A percentile compares a stretch with the other conserved stretches of the same genome.
Conservation (phyloP, 495 filamentous ascomycete species). For the Neurospora tetraspora region DNA sequence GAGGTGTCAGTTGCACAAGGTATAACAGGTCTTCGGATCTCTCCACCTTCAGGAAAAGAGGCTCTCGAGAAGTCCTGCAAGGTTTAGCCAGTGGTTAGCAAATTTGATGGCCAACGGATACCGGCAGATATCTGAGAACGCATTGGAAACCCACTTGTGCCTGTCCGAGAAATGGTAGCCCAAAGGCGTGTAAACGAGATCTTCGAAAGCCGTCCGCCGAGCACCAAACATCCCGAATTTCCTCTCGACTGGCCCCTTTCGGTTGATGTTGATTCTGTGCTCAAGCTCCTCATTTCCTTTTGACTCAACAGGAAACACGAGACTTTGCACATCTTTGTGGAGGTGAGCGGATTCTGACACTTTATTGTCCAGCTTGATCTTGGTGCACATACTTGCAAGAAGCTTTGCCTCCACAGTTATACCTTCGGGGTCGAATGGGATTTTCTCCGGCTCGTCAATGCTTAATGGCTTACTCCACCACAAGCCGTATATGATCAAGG, state of each 20-base stretch:
- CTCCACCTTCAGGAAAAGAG: neutral
- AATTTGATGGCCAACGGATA: neutral
- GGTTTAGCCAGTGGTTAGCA: neutral
- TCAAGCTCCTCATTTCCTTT: neutral
- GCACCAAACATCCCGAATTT: neutral
- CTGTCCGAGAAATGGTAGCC: neutral
- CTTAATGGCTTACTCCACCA: neutral
- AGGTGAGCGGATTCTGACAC: neutral
- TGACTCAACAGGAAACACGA: neutral
- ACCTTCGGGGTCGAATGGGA: neutral
- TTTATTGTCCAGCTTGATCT: neutral
- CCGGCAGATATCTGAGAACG: neutral
- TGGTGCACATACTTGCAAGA: neutral
- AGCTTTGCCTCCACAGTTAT: neutral
- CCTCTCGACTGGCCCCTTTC: neutral
- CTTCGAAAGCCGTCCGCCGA: neutral
- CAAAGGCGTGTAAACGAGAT: neutral
- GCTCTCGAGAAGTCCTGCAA: neutral
- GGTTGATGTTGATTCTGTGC: neutral
- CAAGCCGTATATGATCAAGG: neutral
- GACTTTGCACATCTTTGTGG: neutral
- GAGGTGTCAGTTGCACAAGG: neutral
- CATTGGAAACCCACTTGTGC: neutral
- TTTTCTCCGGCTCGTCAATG: neutral
- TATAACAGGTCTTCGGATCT: neutral